phyloP scores from a whole-genome alignment of 805 yeast species.

The Metschnikowia similis region DNA sequence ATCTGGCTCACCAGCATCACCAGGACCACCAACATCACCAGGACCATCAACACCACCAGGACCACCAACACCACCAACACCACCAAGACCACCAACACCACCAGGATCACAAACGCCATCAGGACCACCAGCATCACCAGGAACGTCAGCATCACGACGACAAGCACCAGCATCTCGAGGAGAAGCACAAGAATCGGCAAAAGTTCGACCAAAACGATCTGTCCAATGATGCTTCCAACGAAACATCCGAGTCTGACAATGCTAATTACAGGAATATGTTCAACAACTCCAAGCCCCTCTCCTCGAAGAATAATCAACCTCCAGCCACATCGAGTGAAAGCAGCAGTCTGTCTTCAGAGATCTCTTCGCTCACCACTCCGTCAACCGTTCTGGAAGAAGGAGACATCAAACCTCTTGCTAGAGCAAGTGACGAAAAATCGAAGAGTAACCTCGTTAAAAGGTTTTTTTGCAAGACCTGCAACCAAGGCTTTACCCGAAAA shows the following conservation, averaged over 20 bases:
- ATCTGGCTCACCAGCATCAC: no score
- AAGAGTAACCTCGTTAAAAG: conserved; percentile 20
- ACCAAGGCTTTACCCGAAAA: conserved; percentile 62
- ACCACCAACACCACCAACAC: no score
- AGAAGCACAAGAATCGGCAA: conserved; percentile 6
- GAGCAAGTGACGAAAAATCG: conserved; percentile 3
- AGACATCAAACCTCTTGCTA: background rate
- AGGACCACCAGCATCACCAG: no score
- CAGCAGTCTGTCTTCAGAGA: background rate
- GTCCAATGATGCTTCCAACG: conserved; percentile 19
- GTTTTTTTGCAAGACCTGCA: conserved; percentile 55
- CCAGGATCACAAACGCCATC: no score
- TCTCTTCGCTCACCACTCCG: conserved; percentile 6
- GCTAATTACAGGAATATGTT: background rate
- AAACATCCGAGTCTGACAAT: conserved; percentile 17
- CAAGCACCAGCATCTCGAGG: background rate
- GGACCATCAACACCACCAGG: no score
- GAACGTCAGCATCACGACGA: background rate
- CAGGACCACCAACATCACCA: no score
- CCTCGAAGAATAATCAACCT: conserved; percentile 3
- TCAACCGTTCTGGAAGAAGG: conserved; percentile 7
- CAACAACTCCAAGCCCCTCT: conserved; percentile 5
- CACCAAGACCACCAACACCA: no score
- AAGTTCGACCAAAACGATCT: conserved; percentile 14
- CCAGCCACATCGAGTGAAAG: background rate